Conservation (phyloP, 495 filamentous ascomycete genomes). For the Barbatosphaeria neglecta region DNA sequence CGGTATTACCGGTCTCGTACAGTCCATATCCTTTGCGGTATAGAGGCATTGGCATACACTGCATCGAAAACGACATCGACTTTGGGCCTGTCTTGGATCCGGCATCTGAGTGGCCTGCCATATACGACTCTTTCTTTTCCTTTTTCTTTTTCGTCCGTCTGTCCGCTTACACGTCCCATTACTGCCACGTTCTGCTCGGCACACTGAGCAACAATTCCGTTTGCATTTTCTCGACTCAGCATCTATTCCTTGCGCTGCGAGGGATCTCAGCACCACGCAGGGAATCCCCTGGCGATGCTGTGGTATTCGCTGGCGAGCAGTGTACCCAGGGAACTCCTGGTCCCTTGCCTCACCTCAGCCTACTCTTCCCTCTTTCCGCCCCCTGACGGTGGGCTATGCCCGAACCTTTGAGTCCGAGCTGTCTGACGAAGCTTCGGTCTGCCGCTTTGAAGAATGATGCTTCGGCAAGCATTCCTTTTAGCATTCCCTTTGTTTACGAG, state of each 20-base stretch:
- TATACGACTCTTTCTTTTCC: neutral
- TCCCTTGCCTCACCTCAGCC: too few species aligned
- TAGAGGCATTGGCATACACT: neutral
- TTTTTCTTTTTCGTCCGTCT: neutral
- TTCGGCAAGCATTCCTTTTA: neutral
- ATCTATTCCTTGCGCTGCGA: neutral
- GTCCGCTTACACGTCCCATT: neutral
- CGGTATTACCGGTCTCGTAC: too few species aligned
- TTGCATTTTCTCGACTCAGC: neutral
- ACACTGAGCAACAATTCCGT: too few species aligned
- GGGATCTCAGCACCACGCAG: too few species aligned
- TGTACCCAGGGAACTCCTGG: too few species aligned
- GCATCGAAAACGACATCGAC: neutral
- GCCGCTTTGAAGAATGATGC: too few species aligned
- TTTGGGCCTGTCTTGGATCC: neutral
- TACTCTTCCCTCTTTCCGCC: too few species aligned
- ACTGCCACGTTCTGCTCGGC: neutral
- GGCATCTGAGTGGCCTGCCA: neutral
- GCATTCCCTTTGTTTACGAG: too few species aligned
- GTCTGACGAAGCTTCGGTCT: too few species aligned
- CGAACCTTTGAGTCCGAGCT: too few species aligned
- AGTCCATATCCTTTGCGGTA: neutral
- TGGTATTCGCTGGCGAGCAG: neutral
- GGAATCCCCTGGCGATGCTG: neutral
- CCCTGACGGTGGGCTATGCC: too few species aligned